Conservation (phyloP, 1,284 basidiomycete genomes). For the Tilletia caries region DNA sequence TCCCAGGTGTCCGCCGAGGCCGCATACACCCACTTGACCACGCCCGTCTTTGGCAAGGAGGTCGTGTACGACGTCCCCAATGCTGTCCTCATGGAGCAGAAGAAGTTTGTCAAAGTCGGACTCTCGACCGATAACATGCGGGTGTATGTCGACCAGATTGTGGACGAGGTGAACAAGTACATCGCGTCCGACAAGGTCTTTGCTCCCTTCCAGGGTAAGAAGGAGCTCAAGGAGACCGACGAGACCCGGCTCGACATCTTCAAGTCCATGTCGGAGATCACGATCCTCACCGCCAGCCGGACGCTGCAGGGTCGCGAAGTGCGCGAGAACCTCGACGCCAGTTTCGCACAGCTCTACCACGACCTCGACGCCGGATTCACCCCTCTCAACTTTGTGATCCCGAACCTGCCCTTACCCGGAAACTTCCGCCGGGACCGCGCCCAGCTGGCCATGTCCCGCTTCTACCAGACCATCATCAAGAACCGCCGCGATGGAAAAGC, state of each 20-base stretch:
- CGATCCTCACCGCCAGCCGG: slow-evolving; percentile 86
- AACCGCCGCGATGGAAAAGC: slow-evolving; percentile 63
- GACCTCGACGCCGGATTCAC: slow-evolving; percentile 75
- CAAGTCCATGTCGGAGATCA: slow-evolving; percentile 80
- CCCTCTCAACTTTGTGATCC: slow-evolving; percentile 76
- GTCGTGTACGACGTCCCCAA: slow-evolving; percentile 98
- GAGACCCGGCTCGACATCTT: slow-evolving; percentile 55
- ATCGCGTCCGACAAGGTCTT: slow-evolving; percentile 61
- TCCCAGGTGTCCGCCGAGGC: slow-evolving; percentile 91
- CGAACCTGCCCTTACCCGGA: slow-evolving; percentile 83
- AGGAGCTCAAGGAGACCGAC: not conserved
- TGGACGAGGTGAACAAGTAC: slow-evolving; percentile 56
- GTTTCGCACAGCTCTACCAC: slow-evolving; percentile 79
- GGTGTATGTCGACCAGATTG: slow-evolving; percentile 85
- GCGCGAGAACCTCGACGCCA: slow-evolving; percentile 72
- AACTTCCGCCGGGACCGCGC: slow-evolving; percentile 84
- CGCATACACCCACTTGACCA: slow-evolving; percentile 69
- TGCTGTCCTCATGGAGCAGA: slow-evolving; percentile 97
- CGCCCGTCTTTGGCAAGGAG: slow-evolving; percentile 77
- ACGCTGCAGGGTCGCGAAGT: slow-evolving; percentile 92
- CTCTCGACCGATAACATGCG: slow-evolving; percentile 88
- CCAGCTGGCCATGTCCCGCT: slow-evolving; percentile 88
- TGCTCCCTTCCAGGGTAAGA: slow-evolving; percentile 54
- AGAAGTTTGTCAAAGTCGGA: slow-evolving; percentile 82
- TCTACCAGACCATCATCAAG: slow-evolving; percentile 83